Evolutionary conservation across 495 filamentous ascomycete genomes (phyloP).

Genomic region (Aspergillus sclerotioniger): DNA sequence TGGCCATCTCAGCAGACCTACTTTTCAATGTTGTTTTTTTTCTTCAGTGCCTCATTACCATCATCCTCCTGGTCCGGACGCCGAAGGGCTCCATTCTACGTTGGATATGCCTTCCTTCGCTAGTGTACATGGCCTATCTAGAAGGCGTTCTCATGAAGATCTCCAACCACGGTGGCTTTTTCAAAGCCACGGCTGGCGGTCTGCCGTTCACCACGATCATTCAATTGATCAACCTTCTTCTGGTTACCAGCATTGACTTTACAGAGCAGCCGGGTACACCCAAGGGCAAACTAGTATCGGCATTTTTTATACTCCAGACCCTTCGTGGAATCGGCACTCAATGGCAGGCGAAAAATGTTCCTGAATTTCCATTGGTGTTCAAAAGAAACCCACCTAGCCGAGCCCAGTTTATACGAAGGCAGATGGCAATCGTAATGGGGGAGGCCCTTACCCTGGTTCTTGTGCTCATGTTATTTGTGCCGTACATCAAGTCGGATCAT

Average conservation of each 20-base stretch:
- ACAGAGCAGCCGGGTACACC: neutral
- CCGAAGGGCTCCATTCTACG: neutral
- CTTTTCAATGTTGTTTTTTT: neutral
- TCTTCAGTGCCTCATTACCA: neutral
- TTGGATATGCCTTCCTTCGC: neutral
- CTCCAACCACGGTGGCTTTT: neutral
- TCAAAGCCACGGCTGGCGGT: neutral
- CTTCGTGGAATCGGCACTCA: slow-evolving; percentile 10
- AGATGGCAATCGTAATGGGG: slow-evolving; percentile 2
- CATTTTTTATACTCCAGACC: neutral
- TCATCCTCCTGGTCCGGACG: neutral
- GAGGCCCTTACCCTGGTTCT: neutral
- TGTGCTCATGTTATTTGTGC: neutral
- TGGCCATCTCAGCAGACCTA: neutral
- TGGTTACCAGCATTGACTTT: slow-evolving; percentile 2
- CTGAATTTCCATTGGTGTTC: neutral
- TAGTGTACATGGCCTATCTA: neutral
- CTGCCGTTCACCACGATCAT: neutral
- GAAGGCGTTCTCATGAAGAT: neutral
- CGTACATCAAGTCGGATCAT: neutral
- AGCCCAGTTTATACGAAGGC: slow-evolving; percentile 1
- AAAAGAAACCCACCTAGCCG: neutral
- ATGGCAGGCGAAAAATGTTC: slow-evolving; percentile 11
- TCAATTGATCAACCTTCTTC: neutral
- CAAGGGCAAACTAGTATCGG: neutral